These are phyloP conservation scores for Blastocystis sp. DNA, from an alignment of 352 stramenopile genomes.

Conservation along the genomic window DNA sequence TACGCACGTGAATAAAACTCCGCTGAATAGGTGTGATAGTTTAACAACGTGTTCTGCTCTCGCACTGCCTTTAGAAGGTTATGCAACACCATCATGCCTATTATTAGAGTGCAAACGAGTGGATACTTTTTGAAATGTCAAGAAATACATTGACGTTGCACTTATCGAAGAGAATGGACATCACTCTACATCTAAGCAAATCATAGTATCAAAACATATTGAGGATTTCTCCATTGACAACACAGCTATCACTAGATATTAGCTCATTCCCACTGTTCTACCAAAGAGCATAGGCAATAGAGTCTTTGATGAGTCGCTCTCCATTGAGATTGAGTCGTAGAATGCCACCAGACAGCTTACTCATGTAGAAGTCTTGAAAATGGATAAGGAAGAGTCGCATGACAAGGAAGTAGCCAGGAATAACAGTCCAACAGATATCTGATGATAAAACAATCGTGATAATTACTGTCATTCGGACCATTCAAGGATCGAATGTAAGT, in stretches of 20 bases:
- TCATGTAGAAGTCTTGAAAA: slow-evolving; percentile 51
- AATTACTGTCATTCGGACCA: not conserved
- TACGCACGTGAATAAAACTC: slow-evolving; percentile 1
- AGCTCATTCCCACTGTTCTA: not conserved
- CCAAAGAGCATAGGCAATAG: slow-evolving; percentile 25
- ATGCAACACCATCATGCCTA: slow-evolving; percentile 26
- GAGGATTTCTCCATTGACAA: slow-evolving; percentile 27
- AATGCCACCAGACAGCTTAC: slow-evolving; percentile 52
- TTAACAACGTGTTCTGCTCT: not conserved
- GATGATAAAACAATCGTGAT: not conserved
- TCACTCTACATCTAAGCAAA: not conserved
- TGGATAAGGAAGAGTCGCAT: slow-evolving; percentile 21
- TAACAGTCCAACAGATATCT: not conserved
- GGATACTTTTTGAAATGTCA: slow-evolving; percentile 48
- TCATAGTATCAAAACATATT: not conserved
- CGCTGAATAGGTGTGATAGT: slow-evolving; percentile 19
- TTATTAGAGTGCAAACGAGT: not conserved
- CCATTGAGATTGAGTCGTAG: slow-evolving; percentile 26
- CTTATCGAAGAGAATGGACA: slow-evolving; percentile 57
- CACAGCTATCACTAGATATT: not conserved
- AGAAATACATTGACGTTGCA: slow-evolving; percentile 53
- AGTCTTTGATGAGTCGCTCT: not conserved
- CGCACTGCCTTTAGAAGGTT: slow-evolving; percentile 50
- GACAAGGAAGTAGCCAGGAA: slow-evolving; percentile 41
- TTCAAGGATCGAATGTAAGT: not conserved